Base-by-base conservation (phyloP, 2,329 filamentous ascomycete genomes). In the Fusarium robinianum region DNA sequence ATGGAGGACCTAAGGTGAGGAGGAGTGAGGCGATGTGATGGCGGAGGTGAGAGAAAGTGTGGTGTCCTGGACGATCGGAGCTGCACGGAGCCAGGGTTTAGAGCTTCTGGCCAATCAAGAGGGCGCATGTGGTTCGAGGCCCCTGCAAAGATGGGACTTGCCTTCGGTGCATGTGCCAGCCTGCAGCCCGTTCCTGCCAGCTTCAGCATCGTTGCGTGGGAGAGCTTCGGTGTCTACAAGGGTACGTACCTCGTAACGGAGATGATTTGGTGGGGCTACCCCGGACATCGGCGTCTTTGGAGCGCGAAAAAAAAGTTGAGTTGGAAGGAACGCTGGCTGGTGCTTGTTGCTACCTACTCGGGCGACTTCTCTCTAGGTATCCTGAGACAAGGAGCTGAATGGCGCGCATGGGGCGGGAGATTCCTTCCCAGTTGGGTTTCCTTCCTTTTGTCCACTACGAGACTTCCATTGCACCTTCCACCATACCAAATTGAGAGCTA, bases 41-140 rank as follows among this genome's bases (percentile, higher is more conserved):
- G 40, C 23, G 46, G 55, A 60, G 56, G 55, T 57, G 55, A 57
- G 54, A 46, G 47, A 46, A 51, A 48, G 49, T 40, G 45, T 53
- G 44, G 52, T 60, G 49, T 41, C 16, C 57, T 53, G 51, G 55
- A 45, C 55, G 55, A 58, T 61, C 58, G 58, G 58, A 57, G 58
- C 48, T 52, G 49, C 42, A 51, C 52, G 52, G 52, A 51, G 34
- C 34, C 32, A 49, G 43, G 53, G 46, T 34, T 42, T 27, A 35
- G 27, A 49, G 30, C 41, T 55, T 11, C 4, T 8, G 14, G 8
- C 57, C 57, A 60, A 58, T 57, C n/a, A 57, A 9, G 8, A 3
- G 6, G 26, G 11, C 15, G 12, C 5, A 22, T 27, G 34, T 48
- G 49, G 38, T 43, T 46, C 49, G 39, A 60, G 49, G 45, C 53